A percentile compares a stretch with the other conserved stretches of the same genome.
Conservation (phyloP, 192 early-diverging fungal species). For the Chytriomyces hyalinus region DNA sequence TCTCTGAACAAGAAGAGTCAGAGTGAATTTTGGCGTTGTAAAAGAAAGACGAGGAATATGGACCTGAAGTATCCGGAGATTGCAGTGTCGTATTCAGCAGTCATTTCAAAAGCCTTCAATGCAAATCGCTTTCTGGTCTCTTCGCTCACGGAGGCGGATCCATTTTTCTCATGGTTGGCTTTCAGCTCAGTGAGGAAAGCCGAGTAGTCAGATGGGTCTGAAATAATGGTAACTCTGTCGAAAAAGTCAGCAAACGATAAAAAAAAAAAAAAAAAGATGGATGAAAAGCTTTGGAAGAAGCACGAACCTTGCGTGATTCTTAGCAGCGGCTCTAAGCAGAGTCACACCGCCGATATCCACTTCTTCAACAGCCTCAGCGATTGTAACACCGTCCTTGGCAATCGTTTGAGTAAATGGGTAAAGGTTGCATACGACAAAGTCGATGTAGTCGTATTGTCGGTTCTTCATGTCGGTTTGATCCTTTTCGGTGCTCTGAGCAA, state of each 20-base stretch:
- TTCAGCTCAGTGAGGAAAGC: slow-evolving; percentile 78
- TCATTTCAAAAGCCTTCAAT: slow-evolving; percentile 95
- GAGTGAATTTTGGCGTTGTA: too few relatives aligned
- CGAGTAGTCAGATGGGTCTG: slow-evolving; percentile 91
- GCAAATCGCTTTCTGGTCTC: slow-evolving; percentile 79
- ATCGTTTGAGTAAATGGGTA: slow-evolving; percentile 98
- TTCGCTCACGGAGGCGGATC: slow-evolving; percentile 66
- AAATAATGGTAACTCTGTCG: slow-evolving; percentile 83
- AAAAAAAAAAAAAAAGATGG: slow-evolving; percentile 65
- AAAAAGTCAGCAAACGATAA: neutral
- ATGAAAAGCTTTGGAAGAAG: slow-evolving; percentile 90
- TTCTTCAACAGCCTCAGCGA: slow-evolving; percentile 95
- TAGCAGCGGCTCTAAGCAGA: slow-evolving; percentile 95
- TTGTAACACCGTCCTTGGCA: slow-evolving; percentile 84
- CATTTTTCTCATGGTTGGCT: slow-evolving; percentile 32
- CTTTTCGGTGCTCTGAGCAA: slow-evolving; percentile 82
- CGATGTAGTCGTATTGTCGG: slow-evolving; percentile 91
- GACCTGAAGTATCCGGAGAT: slow-evolving; percentile 92
- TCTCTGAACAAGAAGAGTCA: slow-evolving; percentile 34
- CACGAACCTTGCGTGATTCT: slow-evolving; percentile 95
- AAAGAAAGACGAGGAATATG: neutral
- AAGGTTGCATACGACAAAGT: slow-evolving; percentile 96
- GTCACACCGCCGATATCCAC: slow-evolving; percentile 99
- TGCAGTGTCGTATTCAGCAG: slow-evolving; percentile 93
- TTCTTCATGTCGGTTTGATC: slow-evolving; percentile 87